Evolutionary conservation across 306 rosid genomes (phyloP).

Genomic region (Glycine tomentella): DNA sequence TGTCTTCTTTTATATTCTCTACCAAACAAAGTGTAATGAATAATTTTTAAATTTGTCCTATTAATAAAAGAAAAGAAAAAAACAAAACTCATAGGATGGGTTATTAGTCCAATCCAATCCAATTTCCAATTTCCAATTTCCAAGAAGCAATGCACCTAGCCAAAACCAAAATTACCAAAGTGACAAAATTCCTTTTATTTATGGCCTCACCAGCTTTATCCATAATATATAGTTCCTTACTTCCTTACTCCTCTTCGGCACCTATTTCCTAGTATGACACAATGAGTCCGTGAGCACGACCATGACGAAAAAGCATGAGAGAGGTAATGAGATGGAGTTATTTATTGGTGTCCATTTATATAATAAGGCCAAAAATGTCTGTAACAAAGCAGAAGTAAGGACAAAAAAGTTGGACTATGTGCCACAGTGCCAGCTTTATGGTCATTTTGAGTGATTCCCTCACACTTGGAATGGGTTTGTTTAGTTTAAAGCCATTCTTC

Average conservation of each 20-base stretch:
- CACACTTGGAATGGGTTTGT: slow-evolving; percentile 37
- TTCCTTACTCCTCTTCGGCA: not conserved
- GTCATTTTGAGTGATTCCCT: slow-evolving; percentile 36
- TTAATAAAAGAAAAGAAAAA: not conserved
- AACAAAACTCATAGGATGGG: not conserved
- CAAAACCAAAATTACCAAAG: not conserved
- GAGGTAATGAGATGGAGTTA: not conserved
- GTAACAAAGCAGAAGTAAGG: slow-evolving; percentile 42
- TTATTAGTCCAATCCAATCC: not conserved
- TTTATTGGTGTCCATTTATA: not conserved
- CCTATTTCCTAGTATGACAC: slow-evolving; percentile 6
- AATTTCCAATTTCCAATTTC: not conserved
- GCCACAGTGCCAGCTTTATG: slow-evolving; percentile 38
- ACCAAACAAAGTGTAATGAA: too few relatives aligned
- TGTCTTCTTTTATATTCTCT: too few relatives aligned
- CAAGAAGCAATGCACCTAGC: not conserved
- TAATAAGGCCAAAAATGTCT: slow-evolving; percentile 30
- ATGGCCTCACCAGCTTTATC: slow-evolving; percentile 48
- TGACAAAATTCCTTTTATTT: not conserved
- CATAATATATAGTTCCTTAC: not conserved
- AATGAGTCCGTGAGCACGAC: not conserved
- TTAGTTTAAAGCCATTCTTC: too few relatives aligned
- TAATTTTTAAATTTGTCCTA: not conserved
- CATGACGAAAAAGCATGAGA: slow-evolving; percentile 17
- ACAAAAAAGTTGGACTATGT: slow-evolving; percentile 48